These are phyloP conservation scores for Hypoxylon fuscum DNA, from an alignment of 495 filamentous ascomycete species.

Conservation along the genomic window DNA sequence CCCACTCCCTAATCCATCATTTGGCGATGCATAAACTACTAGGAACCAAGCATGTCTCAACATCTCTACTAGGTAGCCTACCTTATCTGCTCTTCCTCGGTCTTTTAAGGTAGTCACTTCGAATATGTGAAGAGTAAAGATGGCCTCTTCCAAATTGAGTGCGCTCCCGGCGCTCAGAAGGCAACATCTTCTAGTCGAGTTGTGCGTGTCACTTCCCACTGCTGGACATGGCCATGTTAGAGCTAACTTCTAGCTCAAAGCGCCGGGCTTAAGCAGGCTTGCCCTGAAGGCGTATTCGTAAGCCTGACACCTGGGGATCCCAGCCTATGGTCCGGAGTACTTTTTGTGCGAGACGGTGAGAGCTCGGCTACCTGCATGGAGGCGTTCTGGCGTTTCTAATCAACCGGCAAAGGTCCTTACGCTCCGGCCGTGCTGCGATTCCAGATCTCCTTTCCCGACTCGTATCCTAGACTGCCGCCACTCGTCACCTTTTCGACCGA, in stretches of 20 bases:
- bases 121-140: conserved; percentile 14
- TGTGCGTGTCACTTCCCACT: conserved; percentile 65
- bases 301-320: conserved; percentile 83
- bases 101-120: conserved; percentile 1
- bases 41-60: conserved; percentile 22
- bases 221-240: no score
- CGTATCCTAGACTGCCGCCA: conserved; percentile 82
- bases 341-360: conserved; percentile 88
- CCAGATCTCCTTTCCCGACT: conserved; percentile 83
- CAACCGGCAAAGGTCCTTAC: conserved; percentile 74
- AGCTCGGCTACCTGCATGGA: conserved; percentile 28
- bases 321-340: conserved; percentile 83
- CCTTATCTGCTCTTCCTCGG: no score
- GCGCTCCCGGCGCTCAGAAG: conserved; percentile 48
- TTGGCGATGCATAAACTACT: conserved; percentile 24
- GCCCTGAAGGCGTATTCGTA: conserved; percentile 86
- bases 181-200: conserved; percentile 80
- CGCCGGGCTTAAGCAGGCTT: conserved; percentile 79
- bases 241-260: conserved; percentile 56
- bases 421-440: conserved; percentile 87
- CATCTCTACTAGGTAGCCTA: not conserved
- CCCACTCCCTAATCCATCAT: not conserved
- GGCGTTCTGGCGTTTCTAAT: conserved; percentile 13
- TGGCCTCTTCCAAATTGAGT: conserved; percentile 36
- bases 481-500: conserved; percentile 88